These are phyloP conservation scores for Penicillium sp. DNA, from an alignment of 2,329 filamentous ascomycete genomes.

Conservation along the genomic window DNA sequence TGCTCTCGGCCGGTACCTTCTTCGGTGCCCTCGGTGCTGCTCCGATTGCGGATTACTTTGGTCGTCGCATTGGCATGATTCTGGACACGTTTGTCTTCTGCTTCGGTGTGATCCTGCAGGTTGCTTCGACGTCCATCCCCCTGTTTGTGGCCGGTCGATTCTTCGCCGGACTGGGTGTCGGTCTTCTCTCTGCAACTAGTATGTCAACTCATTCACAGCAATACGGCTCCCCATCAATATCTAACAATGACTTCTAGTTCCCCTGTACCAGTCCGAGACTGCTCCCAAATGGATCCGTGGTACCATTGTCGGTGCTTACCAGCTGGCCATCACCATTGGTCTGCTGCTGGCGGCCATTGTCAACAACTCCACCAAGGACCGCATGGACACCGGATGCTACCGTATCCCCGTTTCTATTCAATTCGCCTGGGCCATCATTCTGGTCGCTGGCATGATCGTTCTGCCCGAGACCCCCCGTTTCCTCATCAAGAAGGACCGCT, in stretches of 20 bases:
- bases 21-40: slow-evolving; percentile 58
- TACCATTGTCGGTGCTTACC: slow-evolving; percentile 75
- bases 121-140: slow-evolving; percentile 35
- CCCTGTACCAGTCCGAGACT: slow-evolving; percentile 81
- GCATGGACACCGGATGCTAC: slow-evolving; percentile 67
- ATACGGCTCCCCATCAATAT: background rate
- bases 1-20: slow-evolving; percentile 70
- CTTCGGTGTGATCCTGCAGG: slow-evolving; percentile 43
- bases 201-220: slow-evolving; percentile 44
- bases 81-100: slow-evolving; percentile 39
- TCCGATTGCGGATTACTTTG: slow-evolving; percentile 40
- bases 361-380: slow-evolving; percentile 69
- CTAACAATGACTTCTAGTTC: slow-evolving; percentile 25
- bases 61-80: slow-evolving; percentile 49
- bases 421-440: slow-evolving; percentile 77
- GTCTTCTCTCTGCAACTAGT: slow-evolving; percentile 76
- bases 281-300: slow-evolving; percentile 72
- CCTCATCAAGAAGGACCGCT: slow-evolving; percentile 74
- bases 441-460: slow-evolving; percentile 70
- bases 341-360: slow-evolving; percentile 73
- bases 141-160: slow-evolving; percentile 55
- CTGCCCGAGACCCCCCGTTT: slow-evolving; percentile 84
- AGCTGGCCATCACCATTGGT: slow-evolving; percentile 79
- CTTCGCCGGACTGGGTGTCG: slow-evolving; percentile 63
- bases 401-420: slow-evolving; percentile 80